Evolutionary conservation across 805 yeast species (phyloP), one percentile per base, ranked within the genome.

Genomic region (Nakazawaea molendinolei): DNA sequence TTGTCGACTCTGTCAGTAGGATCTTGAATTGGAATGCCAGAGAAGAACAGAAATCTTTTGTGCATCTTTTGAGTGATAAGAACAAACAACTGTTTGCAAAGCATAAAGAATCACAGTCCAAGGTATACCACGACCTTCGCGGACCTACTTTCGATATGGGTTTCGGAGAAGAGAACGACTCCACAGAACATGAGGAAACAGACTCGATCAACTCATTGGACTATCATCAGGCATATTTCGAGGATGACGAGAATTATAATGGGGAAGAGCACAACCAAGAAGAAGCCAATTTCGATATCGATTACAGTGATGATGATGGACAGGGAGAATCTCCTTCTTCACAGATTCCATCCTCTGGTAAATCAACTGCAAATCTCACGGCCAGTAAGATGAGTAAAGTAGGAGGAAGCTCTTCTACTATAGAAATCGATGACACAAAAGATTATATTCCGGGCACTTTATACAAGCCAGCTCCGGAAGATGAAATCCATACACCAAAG

Each of bases 1-100:
- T 84, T 61, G 69, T 92, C 56, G 95, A 87, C 55, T 71, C 86
- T 51, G 87, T 86, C 31, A 74, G 90, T 55, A 65, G 95, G 48
- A 79, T 94, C 20, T 61, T 92, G 52, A 86, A 90, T 53, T 92
- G 98, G 98, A 90, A 90, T 55, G 86, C 74, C 19, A 71, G 97
- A 46, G 92, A 86, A 52, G 78, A 78, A 38, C 97, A 90, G 53
- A 86, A 85, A 49, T 80, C 95, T 3, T 83, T 86, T 53, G 71
- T 70, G 5, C 80, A 74, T 51, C 57, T 73, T 47, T 55, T 77
- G 23, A 73, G 81, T 26, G 75, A 70, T 19, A 70, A 73, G 54
- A 78, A 75, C 50, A 65, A 69, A 46, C 63, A 61, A 13, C 34
- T 38, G 41, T 33, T 38, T 28, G 41, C 65, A 64, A 26, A 69